Base-by-base conservation (phyloP, 768 basidiomycete genomes). In the Trametes cubensis region DNA sequence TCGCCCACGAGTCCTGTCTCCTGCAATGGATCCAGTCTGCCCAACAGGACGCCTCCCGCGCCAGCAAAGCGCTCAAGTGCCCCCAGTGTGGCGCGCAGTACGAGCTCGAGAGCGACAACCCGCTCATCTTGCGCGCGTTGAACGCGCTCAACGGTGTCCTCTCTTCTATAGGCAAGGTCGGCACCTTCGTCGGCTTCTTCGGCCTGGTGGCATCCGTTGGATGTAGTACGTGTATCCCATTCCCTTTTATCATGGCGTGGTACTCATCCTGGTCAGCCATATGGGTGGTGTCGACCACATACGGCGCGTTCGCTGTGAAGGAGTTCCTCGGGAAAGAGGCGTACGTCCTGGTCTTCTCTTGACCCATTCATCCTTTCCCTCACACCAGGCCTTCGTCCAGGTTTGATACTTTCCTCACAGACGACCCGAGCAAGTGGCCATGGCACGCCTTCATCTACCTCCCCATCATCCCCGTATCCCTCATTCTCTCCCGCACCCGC, bases 1-100 rank as follows among this genome's bases (percentile, higher is more conserved):
- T 93, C 42, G 91, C 91, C 3, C 91, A 92, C 73, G 89, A 92
- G 70, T 76, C 83, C 0, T 93, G 91, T 74, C 82, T 93, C 17
- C 80, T 92, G 34, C 83, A 85, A 64, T 93, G 91, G 91, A 90
- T 93, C 41, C 82, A 85, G 62, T 80, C 87, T 18, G 83, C 89
- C 3, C 87, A 92, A 66, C 77, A 80, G 23, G 85, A 78, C 49
- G 59, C 79, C 7, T 73, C 78, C 11, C 82, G 85, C 10, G 79
- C 83, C 28, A 74, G 67, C 20, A 88, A 89, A 69, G 88, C 89
- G 0, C 80, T 91, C 62, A 89, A 90, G 69, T 93, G 91, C 67
- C 90, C 91, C 0, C 91, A 93, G 63, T 93, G 91, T 63, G 80
- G 85, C 13, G 77, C 85, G 0, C 67, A 69, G 39, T 92, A 91